Evolutionary conservation across 148 eudicot species (phyloP).

Genomic region (Nyssa sinensis): DNA sequence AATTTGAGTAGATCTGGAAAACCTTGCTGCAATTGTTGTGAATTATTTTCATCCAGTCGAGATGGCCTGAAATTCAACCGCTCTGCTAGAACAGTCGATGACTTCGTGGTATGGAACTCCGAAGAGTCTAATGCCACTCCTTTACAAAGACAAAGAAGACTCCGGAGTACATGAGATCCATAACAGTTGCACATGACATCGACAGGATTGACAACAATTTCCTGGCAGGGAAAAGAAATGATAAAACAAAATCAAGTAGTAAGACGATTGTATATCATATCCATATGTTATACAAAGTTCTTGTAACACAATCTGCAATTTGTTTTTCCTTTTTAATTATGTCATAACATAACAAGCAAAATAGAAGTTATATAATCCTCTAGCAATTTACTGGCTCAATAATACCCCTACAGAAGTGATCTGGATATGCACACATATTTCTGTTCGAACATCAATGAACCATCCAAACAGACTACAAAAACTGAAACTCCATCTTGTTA

Average conservation of each 20-base stretch:
- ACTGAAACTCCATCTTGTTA: neutral
- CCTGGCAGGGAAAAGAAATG: constrained; percentile 41
- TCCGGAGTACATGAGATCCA: constrained; percentile 94
- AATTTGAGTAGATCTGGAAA: constrained; percentile 72
- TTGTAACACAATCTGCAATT: neutral
- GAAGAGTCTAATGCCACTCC: constrained; percentile 67
- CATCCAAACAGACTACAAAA: neutral
- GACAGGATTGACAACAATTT: constrained; percentile 59
- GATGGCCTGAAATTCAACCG: constrained; percentile 57
- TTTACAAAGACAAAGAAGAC: constrained; percentile 89
- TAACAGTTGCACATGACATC: constrained; percentile 76
- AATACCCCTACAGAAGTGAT: neutral
- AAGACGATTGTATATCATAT: neutral
- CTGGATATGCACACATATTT: neutral
- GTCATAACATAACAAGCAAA: neutral
- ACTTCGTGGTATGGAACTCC: constrained; percentile 64
- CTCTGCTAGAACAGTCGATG: constrained; percentile 58
- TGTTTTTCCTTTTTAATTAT: neutral
- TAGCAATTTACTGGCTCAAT: neutral
- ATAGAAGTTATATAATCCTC: neutral
- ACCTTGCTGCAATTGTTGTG: constrained; percentile 40
- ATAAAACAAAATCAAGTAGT: neutral
- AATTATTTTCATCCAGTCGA: constrained; percentile 28
- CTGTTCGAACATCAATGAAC: neutral
- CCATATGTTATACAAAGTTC: neutral